Evolutionary conservation across 768 basidiomycete genomes (phyloP).

Genomic region (Inosperma sp.): DNA sequence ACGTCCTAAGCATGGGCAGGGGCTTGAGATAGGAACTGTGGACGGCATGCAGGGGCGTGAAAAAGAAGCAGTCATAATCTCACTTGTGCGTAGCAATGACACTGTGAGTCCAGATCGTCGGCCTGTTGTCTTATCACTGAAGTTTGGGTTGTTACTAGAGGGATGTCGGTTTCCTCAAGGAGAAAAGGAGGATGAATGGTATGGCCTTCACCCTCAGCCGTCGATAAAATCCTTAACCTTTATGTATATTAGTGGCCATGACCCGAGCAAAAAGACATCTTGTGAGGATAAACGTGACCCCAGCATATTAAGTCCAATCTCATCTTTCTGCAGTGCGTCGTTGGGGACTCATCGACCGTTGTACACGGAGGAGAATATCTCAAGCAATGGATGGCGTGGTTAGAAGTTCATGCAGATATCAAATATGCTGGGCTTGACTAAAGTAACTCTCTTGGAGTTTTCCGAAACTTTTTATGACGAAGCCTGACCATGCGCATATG

Average conservation of each 20-base stretch:
- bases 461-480: no score
- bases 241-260: constrained; percentile 64
- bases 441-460: no score
- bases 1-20: constrained; percentile 58
- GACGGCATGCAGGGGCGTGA: constrained; percentile 98
- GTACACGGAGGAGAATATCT: constrained; percentile 78
- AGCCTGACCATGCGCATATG: no score
- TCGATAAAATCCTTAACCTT: constrained; percentile 1
- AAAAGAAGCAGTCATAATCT: constrained; percentile 90
- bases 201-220: constrained; percentile 14
- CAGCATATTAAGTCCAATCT: background rate
- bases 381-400: constrained; percentile 86
- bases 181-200: constrained; percentile 89
- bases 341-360: constrained; percentile 93
- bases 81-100: constrained; percentile 88
- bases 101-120: constrained; percentile 30
- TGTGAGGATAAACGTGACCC: constrained; percentile 40
- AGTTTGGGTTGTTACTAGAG: constrained; percentile 40
- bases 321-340: constrained; percentile 57
- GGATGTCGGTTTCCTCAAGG: constrained; percentile 92
- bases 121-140: background rate
- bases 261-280: constrained; percentile 86
- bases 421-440: constrained; percentile 72
- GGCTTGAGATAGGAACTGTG: constrained; percentile 88
- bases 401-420: constrained; percentile 88